A percentile compares a stretch with the other conserved stretches of the same genome.
Evolutionary conservation across 1,284 basidiomycete species (phyloP).

Genomic region (Bjerkandera adusta): DNA sequence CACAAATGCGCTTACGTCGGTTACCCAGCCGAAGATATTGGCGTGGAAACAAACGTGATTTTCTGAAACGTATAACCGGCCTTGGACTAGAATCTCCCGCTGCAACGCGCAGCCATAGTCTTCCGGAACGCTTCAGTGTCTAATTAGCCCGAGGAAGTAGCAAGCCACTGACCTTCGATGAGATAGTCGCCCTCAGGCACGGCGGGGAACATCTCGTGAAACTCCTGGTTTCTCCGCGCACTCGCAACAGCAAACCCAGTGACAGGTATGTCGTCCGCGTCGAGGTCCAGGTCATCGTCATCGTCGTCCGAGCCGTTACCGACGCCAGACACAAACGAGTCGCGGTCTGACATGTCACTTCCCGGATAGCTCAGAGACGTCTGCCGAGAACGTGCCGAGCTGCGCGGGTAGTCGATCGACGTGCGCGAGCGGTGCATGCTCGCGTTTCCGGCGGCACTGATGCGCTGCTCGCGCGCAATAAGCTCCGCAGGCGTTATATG

Average conservation of each 20-base stretch:
- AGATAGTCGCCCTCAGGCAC: slow-evolving; percentile 97
- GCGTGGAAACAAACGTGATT: slow-evolving; percentile 99
- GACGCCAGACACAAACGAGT: slow-evolving; percentile 28
- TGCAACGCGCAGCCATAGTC: slow-evolving; percentile 98
- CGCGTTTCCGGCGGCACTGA: slow-evolving; percentile 16
- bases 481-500: slow-evolving; percentile 37
- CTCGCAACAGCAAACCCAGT: slow-evolving; percentile 97
- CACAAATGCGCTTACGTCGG: slow-evolving; percentile 66
- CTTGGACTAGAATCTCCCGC: slow-evolving; percentile 95
- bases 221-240: slow-evolving; percentile 92
- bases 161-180: slow-evolving; percentile 82
- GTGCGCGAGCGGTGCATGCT: slow-evolving; percentile 21
- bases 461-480: slow-evolving; percentile 28
- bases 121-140: slow-evolving; percentile 33
- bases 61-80: slow-evolving; percentile 95
- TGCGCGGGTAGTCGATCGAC: slow-evolving; percentile 17
- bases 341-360: slow-evolving; percentile 30
- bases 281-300: slow-evolving; percentile 48
- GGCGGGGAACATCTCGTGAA: slow-evolving; percentile 87
- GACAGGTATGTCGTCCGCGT: slow-evolving; percentile 73
- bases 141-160: slow-evolving; percentile 2
- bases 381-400: slow-evolving; percentile 22
- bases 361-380: slow-evolving; percentile 26
- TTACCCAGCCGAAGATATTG: slow-evolving; percentile 99
- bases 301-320: slow-evolving; percentile 33